Evolutionary conservation across 2,329 filamentous ascomycete genomes (phyloP).

Genomic region (Clarireedia paspali): DNA sequence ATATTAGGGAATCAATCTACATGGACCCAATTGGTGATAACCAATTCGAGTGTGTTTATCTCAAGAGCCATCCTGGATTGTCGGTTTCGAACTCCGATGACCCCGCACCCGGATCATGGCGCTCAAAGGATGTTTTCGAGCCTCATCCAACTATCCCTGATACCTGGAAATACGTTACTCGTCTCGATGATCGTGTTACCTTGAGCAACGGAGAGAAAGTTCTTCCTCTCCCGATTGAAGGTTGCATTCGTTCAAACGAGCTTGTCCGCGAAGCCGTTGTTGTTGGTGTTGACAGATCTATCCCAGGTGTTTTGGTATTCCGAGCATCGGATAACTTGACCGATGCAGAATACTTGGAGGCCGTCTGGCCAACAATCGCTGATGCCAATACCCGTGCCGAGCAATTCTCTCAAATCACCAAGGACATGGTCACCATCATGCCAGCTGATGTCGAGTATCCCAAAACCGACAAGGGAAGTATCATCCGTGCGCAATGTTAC

Average conservation of each 20-base stretch:
- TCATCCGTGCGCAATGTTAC: conserved; percentile 44
- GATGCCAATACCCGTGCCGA: conserved; percentile 43
- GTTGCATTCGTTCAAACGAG: conserved; percentile 42
- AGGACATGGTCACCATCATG: conserved; percentile 45
- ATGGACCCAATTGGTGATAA: conserved; percentile 26
- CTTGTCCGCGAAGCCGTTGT: conserved; percentile 49
- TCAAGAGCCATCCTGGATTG: conserved; percentile 34
- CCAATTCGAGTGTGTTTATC: conserved; percentile 27
- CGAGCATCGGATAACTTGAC: conserved; percentile 35
- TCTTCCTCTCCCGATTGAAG: conserved; percentile 41
- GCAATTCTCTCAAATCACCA: conserved; percentile 45
- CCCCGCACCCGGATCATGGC: conserved; percentile 35
- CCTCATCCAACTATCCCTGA: conserved; percentile 35
- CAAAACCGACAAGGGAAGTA: conserved; percentile 45
- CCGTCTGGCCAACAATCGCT: conserved; percentile 43
- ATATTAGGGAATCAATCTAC: conserved; percentile 12
- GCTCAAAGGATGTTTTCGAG: conserved; percentile 38
- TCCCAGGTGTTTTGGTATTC: conserved; percentile 47
- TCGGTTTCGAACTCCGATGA: conserved; percentile 34
- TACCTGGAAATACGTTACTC: conserved; percentile 39
- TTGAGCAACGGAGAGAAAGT: conserved; percentile 43
- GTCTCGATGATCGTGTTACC: conserved; percentile 39
- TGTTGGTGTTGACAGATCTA: conserved; percentile 45
- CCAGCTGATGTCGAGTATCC: conserved; percentile 36
- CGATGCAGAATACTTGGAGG: conserved; percentile 38